Evolutionary conservation across 2,329 filamentous ascomycete species (phyloP), one percentile per base, ranked within the genome.

Genomic region (Trichoderma semiorbis): DNA sequence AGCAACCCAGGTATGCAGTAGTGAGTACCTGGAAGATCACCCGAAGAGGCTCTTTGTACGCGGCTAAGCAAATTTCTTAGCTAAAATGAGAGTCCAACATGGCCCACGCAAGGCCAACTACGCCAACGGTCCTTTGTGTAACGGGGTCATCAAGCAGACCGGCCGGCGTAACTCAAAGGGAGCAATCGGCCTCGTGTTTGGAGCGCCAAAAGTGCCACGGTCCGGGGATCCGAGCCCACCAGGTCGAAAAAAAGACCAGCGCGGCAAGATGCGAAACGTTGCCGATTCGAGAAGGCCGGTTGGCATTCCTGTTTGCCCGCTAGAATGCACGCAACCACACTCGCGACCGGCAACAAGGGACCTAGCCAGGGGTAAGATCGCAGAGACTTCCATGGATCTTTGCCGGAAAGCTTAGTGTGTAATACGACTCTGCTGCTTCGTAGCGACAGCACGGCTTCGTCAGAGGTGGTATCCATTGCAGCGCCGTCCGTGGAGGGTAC

Each of bases 321-420:
- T 70, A 50, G 28, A 34, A 65, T 71, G 62, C 69, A 66, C 69
- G 69, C 69, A 71, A 60, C 60, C 69, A 64, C 69, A 66, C 69
- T 71, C 26, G 43, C 50, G 21, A 65, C 69, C 47, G 53, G 62
- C 61, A 60, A 55, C 53, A 58, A 66, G 69, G 61, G 50, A 58
- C 61, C 61, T 71, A 60, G 60, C 24, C 60, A 47, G 34, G 69
- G 61, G 24, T 21, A 39, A 64, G 53, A 68, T 68, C 55, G 65
- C 55, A 60, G 36, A 12, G 55, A 34, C n/a, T 68, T 63, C 43
- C 43, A 63, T 55, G 58, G 57, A 70, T 70, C 67, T 47, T 47
- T 60, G 55, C 65, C 43, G 55, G 65, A 68, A 60, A 60, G 47
- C 55, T 50, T 47, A 47, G 65, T 60, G 34, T 26, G n/a, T 16